A percentile compares a stretch with the other conserved stretches of the same genome.
Conservation (phyloP, 2,329 filamentous ascomycete species). For the Coniochaeta ligniaria region DNA sequence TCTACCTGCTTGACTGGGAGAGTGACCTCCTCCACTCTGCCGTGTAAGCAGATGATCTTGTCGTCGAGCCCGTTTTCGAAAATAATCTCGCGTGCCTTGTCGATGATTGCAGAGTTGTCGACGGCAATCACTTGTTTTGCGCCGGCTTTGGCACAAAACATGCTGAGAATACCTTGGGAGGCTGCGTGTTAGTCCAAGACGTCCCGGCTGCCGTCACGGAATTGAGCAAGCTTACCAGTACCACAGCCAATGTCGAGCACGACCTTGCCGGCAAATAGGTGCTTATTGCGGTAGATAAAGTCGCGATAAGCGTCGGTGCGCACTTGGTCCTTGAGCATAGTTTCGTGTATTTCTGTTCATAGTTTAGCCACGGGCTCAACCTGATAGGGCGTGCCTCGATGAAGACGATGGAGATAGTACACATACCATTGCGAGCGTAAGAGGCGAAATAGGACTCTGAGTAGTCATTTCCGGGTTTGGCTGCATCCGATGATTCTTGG, state of each 20-base stretch:
- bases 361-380: neutral
- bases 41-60: constrained; percentile 71
- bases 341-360: constrained; percentile 74
- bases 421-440: constrained; percentile 50
- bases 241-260: constrained; percentile 90
- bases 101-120: constrained; percentile 85
- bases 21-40: constrained; percentile 80
- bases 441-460: constrained; percentile 53
- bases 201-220: neutral
- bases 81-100: constrained; percentile 78
- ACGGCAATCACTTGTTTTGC: constrained; percentile 83
- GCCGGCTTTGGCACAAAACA: constrained; percentile 90
- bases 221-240: constrained; percentile 37
- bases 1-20: constrained; percentile 77
- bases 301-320: constrained; percentile 90
- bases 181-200: neutral
- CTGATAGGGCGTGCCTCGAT: neutral
- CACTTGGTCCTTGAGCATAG: constrained; percentile 86
- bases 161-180: constrained; percentile 66
- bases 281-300: constrained; percentile 89
- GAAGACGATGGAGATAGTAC: neutral
- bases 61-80: constrained; percentile 70
- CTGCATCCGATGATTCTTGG: constrained; percentile 8
- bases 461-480: constrained; percentile 21
- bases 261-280: constrained; percentile 76